phyloP scores from a whole-genome alignment of 148 eudicot genomes.

The Nyssa sinensis region DNA sequence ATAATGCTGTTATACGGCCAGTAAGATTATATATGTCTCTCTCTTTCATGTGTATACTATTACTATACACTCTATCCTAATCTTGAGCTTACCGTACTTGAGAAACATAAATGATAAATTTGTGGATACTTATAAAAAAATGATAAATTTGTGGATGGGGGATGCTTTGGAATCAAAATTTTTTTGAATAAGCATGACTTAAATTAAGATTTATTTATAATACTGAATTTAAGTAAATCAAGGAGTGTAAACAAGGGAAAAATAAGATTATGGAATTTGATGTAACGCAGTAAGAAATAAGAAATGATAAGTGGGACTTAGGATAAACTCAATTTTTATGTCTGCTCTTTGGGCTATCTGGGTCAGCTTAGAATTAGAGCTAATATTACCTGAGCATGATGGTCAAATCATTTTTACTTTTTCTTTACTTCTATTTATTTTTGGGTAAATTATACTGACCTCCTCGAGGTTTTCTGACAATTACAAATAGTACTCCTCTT shows the following conservation, averaged over 20 bases:
- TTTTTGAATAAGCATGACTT: neutral
- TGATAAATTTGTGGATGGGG: neutral
- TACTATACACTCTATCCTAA: neutral
- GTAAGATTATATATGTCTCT: slow-evolving; percentile 48
- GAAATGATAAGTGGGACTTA: neutral
- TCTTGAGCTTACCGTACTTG: neutral
- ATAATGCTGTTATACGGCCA: slow-evolving; percentile 83
- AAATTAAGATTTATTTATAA: neutral
- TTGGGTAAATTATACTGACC: too few relatives aligned
- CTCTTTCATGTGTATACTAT: slow-evolving; percentile 4
- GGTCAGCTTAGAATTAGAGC: neutral
- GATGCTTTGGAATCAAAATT: neutral
- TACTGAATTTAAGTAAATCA: neutral
- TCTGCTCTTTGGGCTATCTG: neutral
- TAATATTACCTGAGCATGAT: neutral
- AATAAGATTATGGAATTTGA: neutral
- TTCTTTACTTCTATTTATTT: too few relatives aligned
- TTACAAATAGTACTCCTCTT: too few relatives aligned
- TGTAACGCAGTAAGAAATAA: neutral
- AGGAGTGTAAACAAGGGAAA: neutral
- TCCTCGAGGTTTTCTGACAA: too few relatives aligned
- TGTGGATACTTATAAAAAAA: neutral
- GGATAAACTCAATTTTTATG: too few relatives aligned
- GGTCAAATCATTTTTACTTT: neutral
- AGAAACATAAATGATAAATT: neutral